Evolutionary conservation across 768 basidiomycete genomes (phyloP).

Genomic region (Cytidiella melzeri): DNA sequence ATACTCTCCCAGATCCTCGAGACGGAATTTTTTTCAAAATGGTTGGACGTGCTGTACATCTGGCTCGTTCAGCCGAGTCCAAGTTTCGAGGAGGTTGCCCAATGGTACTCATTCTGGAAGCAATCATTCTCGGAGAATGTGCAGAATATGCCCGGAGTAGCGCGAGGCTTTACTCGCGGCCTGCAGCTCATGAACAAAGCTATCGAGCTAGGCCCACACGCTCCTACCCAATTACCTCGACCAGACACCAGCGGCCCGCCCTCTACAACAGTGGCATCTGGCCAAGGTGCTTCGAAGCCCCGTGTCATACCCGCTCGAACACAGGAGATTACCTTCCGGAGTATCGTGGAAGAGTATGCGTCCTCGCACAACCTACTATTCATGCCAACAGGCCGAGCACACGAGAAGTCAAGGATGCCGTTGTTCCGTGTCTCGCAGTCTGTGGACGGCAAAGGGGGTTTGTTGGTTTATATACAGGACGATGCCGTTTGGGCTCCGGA

Average conservation of each 20-base stretch:
- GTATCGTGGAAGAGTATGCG: slow-evolving; percentile 88
- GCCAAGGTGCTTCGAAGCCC: slow-evolving; percentile 30
- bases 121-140: slow-evolving; percentile 63
- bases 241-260: slow-evolving; percentile 49
- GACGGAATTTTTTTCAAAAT: slow-evolving; percentile 94
- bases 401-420: slow-evolving; percentile 84
- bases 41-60: slow-evolving; percentile 84
- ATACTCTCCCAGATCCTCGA: slow-evolving; percentile 83
- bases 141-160: slow-evolving; percentile 57
- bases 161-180: slow-evolving; percentile 79
- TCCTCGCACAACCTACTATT: slow-evolving; percentile 84
- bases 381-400: slow-evolving; percentile 79
- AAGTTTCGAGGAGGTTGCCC: slow-evolving; percentile 87
- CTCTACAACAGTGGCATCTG: slow-evolving; percentile 20
- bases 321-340: slow-evolving; percentile 87
- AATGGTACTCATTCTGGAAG: slow-evolving; percentile 95
- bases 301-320: slow-evolving; percentile 43
- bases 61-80: slow-evolving; percentile 91
- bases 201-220: slow-evolving; percentile 77
- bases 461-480: slow-evolving; percentile 85
- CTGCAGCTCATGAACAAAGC: slow-evolving; percentile 94
- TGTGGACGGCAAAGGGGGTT: slow-evolving; percentile 78
- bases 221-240: slow-evolving; percentile 57
- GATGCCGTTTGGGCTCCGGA: slow-evolving; percentile 88
- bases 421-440: slow-evolving; percentile 76